Base-by-base conservation (phyloP, 345 rosid genomes). In the Orychophragmus violaceus region DNA sequence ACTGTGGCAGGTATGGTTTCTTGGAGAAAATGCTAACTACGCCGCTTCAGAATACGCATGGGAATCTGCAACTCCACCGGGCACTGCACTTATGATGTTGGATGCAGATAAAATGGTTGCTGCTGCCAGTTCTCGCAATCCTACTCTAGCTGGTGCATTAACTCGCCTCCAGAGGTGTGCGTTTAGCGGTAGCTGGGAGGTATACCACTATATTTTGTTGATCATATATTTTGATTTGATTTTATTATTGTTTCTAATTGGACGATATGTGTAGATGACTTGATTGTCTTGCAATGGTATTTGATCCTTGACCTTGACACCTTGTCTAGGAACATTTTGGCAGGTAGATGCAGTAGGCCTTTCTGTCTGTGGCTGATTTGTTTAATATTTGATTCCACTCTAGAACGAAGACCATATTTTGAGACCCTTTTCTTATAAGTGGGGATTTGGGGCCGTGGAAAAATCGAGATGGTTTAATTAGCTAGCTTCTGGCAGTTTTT, bases 41-140 rank as follows among this genome's bases (percentile, higher is more conserved):
- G 99, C 99, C 66, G 99, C 99, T 70, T 94, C 99, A 25, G 99
- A 94, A 79, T 94, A 94, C 77, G 97, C 99, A 66, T 94, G 99
- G 99, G 96, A 94, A 77, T 94, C 99, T 48, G 92, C 99, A 66
- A 94, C 99, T 33, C 99, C 99, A 71, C 99, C 99, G n/a, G 99
- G 99, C 50, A 94, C 99, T 77, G 99, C 99, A 69, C 80, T 94
- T 78, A 94, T 94, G 99, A 83, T 94, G 95, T 80, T 94, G 72
- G 99, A 94, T 85, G 90, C 95, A 8, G 99, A 94, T 83, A 94
- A 94, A 84, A 94, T 94, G 99, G 99, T 94, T 78, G 95, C 99
- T 76, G 97, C 99, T 66, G 99, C 99, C 57, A 87, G 93, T 79
- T 94, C 99, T 48, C 97, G 99, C 71, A 94, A 94, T 65, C 99